A percentile compares a stretch with the other conserved stretches of the same genome.
These are phyloP conservation scores for Rheum nobile DNA, from an alignment of 148 eudicot species.

Conservation along the genomic window DNA sequence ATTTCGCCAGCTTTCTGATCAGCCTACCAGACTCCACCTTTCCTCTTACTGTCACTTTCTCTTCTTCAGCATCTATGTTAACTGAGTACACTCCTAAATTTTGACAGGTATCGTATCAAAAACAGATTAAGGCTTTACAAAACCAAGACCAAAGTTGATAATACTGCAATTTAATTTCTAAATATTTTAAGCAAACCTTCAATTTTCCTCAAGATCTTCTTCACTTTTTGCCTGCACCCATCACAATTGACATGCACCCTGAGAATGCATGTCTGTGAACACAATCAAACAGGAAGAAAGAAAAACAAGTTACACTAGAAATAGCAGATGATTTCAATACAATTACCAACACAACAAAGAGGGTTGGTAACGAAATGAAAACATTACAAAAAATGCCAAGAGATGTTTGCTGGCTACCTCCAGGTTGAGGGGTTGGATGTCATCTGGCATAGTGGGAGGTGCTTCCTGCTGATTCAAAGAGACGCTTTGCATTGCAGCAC, in stretches of 20 bases:
- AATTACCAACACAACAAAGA: neutral
- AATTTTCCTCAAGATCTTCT: neutral
- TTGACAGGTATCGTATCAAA: too few relatives aligned
- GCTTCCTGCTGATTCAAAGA: neutral
- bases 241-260: constrained; percentile 1
- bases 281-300: neutral
- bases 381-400: neutral
- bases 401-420: neutral
- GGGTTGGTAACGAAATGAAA: too few relatives aligned
- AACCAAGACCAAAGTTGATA: neutral
- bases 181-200: neutral
- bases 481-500: neutral
- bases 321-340: neutral
- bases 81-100: neutral
- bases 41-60: neutral
- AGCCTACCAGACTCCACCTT: neutral
- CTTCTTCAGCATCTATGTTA: neutral
- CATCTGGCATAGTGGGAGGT: neutral
- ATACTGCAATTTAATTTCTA: neutral
- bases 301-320: neutral
- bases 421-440: neutral
- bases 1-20: neutral
- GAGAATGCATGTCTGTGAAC: neutral
- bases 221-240: neutral
- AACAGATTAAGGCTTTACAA: too few relatives aligned